A percentile compares a stretch with the other conserved stretches of the same genome.
Evolutionary conservation across 306 rosid species (phyloP).

Genomic region (Biancaea sappan): DNA sequence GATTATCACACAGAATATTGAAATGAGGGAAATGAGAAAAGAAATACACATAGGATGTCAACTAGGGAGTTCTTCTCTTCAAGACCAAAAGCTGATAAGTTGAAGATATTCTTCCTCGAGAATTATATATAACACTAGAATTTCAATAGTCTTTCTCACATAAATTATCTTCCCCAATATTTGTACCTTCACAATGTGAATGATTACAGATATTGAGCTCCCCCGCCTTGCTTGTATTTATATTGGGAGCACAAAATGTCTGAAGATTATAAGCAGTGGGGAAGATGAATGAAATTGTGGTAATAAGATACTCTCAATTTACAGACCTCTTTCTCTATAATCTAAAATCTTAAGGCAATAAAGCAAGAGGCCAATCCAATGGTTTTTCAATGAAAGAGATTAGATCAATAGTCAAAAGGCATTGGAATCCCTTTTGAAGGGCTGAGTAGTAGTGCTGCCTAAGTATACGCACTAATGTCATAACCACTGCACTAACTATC

Average conservation of each 20-base stretch:
- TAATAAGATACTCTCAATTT: conserved; percentile 54
- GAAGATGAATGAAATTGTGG: conserved; percentile 53
- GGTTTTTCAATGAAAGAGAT: conserved; percentile 53
- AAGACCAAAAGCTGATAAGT: conserved; percentile 33
- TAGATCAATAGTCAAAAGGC: conserved; percentile 41
- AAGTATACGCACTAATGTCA: conserved; percentile 35
- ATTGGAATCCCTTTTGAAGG: conserved; percentile 40
- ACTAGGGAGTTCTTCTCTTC: not conserved
- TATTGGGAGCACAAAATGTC: conserved; percentile 44
- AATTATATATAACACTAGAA: conserved; percentile 31
- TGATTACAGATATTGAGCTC: conserved; percentile 50
- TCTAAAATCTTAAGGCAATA: conserved; percentile 82
- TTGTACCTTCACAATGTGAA: conserved; percentile 41
- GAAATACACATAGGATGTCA: not conserved
- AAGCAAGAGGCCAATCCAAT: conserved; percentile 72
- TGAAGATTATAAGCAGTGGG: conserved; percentile 46
- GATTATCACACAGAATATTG: not conserved
- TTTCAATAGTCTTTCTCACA: conserved; percentile 50
- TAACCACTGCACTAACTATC: conserved; percentile 41
- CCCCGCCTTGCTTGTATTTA: conserved; percentile 46
- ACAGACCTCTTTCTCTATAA: conserved; percentile 78
- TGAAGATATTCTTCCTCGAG: no score
- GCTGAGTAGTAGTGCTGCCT: conserved; percentile 37
- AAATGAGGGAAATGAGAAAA: not conserved
- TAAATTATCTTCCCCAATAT: conserved; percentile 29